These are phyloP conservation scores for Hypomontagnella monticulosa DNA, from an alignment of 495 filamentous ascomycete genomes.

Conservation along the genomic window DNA sequence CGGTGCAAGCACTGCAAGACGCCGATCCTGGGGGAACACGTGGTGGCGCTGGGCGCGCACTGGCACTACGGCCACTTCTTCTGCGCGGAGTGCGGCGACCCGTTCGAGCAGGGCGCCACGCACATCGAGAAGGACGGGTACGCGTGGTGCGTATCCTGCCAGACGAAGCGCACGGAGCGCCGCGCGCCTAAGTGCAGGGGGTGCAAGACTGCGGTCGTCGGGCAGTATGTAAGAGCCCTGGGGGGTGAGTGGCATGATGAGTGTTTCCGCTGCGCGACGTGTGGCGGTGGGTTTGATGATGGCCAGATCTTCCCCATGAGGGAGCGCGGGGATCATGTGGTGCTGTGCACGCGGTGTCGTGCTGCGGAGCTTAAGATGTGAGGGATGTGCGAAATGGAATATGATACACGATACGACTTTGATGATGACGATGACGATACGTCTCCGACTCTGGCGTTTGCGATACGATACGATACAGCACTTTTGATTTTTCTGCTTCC, in stretches of 20 bases:
- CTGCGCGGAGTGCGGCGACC: conserved; percentile 98
- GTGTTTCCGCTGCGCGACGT: conserved; percentile 82
- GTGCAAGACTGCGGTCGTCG: conserved; percentile 84
- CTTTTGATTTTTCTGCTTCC: too few relatives aligned
- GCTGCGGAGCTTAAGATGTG: conserved; percentile 61
- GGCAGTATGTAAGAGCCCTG: conserved; percentile 85
- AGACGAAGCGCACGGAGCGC: conserved; percentile 82
- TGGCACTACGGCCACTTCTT: conserved; percentile 99
- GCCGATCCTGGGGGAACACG: conserved; percentile 96
- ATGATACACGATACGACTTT: too few relatives aligned
- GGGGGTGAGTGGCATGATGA: conserved; percentile 93
- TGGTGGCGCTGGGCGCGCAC: conserved; percentile 90
- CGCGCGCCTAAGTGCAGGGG: conserved; percentile 82
- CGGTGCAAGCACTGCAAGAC: conserved; percentile 97
- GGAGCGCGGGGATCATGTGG: conserved; percentile 52
- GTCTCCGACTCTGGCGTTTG: too few relatives aligned
- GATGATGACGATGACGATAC: too few relatives aligned
- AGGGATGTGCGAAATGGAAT: neutral
- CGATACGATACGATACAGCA: too few relatives aligned
- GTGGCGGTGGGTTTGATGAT: conserved; percentile 62
- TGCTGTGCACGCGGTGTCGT: conserved; percentile 62
- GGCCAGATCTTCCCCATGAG: conserved; percentile 64
- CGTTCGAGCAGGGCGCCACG: conserved; percentile 81
- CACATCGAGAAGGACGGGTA: conserved; percentile 99
- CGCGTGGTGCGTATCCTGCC: conserved; percentile 95